Percentiles rank a stretch among this genome's conserved stretches.
Conservation (phyloP, 495 filamentous ascomycete genomes). For the Aspergillus homomorphus region DNA sequence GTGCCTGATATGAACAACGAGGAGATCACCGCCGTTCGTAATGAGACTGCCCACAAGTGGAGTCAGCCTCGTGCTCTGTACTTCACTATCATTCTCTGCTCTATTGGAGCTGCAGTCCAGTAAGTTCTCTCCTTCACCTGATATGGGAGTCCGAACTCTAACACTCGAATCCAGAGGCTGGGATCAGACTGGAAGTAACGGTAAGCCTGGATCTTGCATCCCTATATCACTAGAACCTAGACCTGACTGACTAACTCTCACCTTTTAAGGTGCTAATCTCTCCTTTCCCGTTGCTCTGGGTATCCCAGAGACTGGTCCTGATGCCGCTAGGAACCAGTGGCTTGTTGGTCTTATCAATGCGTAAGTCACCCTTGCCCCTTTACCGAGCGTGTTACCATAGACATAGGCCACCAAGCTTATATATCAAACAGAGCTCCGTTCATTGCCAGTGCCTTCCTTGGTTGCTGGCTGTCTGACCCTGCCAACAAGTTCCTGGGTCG, state of each 20-base stretch:
- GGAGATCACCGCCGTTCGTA: conserved; percentile 51
- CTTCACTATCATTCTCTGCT: conserved; percentile 66
- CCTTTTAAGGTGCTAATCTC: conserved; percentile 54
- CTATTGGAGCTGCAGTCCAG: conserved; percentile 69
- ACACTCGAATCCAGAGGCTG: conserved; percentile 42
- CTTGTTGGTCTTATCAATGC: conserved; percentile 63
- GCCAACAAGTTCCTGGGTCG: conserved; percentile 54
- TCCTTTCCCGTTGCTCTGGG: conserved; percentile 58
- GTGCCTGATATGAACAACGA: conserved; percentile 55
- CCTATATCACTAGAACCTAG: background rate
- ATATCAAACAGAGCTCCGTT: conserved; percentile 29
- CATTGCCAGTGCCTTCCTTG: conserved; percentile 39
- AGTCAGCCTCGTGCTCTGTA: conserved; percentile 62
- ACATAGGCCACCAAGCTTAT: conserved; percentile 18
- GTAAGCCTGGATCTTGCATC: background rate
- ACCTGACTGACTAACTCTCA: background rate
- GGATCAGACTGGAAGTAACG: conserved; percentile 75
- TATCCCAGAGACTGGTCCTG: conserved; percentile 40
- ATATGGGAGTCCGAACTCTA: conserved; percentile 1
- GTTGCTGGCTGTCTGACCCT: conserved; percentile 63
- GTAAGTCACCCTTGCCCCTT: conserved; percentile 30
- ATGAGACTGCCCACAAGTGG: conserved; percentile 63
- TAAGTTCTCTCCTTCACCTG: conserved; percentile 21
- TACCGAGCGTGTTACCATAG: background rate
- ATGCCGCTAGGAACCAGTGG: conserved; percentile 49